phyloP scores from a whole-genome alignment of 192 early-diverging fungal species.

The Rhizophlyctis rosea region DNA sequence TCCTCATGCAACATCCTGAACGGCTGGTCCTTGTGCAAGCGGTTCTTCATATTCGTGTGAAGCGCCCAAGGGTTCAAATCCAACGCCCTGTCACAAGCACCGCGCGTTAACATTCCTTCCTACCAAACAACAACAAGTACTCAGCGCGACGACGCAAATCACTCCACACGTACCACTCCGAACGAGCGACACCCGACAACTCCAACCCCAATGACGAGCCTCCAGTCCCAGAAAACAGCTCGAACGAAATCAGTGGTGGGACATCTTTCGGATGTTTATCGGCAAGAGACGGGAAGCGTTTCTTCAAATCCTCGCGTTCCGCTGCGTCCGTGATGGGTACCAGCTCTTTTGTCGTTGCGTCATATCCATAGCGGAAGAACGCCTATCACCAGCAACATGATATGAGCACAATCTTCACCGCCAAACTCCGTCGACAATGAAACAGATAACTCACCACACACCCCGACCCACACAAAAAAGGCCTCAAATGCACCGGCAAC shows the following conservation, averaged over 20 bases:
- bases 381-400: background rate
- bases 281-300: background rate
- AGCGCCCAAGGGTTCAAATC: background rate
- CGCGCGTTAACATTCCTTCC: too few species aligned
- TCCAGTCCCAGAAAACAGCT: background rate
- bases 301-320: background rate
- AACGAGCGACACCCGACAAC: conserved; percentile 1
- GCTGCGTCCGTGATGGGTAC: background rate
- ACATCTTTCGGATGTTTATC: background rate
- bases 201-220: conserved; percentile 6
- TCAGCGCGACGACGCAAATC: background rate
- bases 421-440: background rate
- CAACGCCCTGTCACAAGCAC: too few species aligned
- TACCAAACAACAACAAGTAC: background rate
- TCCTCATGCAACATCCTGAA: background rate
- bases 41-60: background rate
- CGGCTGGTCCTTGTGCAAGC: too few species aligned
- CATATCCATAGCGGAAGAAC: background rate
- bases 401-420: background rate
- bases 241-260: conserved; percentile 2
- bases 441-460: conserved; percentile 3
- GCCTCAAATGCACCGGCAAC: conserved; percentile 1
- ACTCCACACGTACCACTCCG: background rate
- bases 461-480: conserved; percentile 1
- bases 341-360: background rate